Evolutionary conservation across 2,329 filamentous ascomycete genomes (phyloP).

Genomic region (Incumbomyces delicatus): DNA sequence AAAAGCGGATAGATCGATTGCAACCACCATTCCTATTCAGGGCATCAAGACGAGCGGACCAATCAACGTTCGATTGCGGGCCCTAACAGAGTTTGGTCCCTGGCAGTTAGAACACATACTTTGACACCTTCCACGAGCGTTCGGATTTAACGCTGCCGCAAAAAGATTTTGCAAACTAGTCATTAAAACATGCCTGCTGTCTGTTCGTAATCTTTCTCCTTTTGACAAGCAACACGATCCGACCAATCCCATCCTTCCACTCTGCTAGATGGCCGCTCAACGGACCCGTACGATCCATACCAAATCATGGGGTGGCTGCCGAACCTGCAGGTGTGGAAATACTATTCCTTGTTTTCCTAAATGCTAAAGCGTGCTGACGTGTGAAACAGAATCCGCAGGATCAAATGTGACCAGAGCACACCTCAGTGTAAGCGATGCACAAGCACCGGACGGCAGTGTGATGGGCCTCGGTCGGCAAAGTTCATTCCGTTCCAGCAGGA

Average conservation of each 20-base stretch:
- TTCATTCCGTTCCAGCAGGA: constrained; percentile 4
- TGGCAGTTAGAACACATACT: neutral
- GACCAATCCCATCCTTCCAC: neutral
- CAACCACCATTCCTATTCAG: neutral
- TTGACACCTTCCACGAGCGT: neutral
- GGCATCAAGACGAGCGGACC: constrained; percentile 3
- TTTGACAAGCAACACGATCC: constrained; percentile 5
- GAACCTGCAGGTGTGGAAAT: constrained; percentile 44
- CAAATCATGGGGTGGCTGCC: constrained; percentile 33
- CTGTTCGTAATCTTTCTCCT: neutral
- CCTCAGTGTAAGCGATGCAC: constrained; percentile 25
- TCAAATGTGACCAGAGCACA: constrained; percentile 29
- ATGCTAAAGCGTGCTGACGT: constrained; percentile 1
- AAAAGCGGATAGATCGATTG: neutral
- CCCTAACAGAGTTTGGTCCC: neutral
- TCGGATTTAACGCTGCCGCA: neutral
- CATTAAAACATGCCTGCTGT: neutral
- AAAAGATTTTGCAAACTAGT: neutral
- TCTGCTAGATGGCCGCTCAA: neutral
- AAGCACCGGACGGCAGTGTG: constrained; percentile 27
- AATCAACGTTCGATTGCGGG: neutral
- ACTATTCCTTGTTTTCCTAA: neutral
- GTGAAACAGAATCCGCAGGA: constrained; percentile 22
- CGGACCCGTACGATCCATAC: neutral
- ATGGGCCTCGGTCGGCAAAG: constrained; percentile 18